phyloP scores from a whole-genome alignment of 2,329 filamentous ascomycete genomes.

The Colletotrichum phormii region DNA sequence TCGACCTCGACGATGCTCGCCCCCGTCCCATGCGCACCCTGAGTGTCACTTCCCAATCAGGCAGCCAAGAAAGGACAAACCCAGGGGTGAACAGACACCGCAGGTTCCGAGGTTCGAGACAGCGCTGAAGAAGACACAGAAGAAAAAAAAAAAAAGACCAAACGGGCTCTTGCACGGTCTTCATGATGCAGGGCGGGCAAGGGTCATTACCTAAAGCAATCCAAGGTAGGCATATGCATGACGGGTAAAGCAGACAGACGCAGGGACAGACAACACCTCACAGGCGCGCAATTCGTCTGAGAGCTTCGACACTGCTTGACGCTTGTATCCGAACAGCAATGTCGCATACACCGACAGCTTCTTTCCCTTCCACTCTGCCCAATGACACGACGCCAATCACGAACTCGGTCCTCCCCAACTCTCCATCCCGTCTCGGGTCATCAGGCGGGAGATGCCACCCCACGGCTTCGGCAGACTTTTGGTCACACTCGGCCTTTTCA shows the following conservation, averaged over 20 bases:
- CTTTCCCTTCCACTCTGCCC: slow-evolving; percentile 2
- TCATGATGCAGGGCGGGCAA: neutral
- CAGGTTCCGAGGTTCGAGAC: slow-evolving; percentile 14
- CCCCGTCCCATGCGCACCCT: neutral
- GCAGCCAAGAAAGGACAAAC: neutral
- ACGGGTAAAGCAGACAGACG: neutral
- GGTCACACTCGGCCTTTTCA: neutral
- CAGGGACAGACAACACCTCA: neutral
- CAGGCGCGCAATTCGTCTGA: neutral
- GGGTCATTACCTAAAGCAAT: slow-evolving; percentile 1
- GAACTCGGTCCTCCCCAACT: neutral
- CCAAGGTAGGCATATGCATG: neutral
- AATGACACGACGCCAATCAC: neutral
- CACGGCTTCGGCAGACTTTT: slow-evolving; percentile 24
- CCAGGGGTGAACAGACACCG: neutral
- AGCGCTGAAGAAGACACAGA: neutral
- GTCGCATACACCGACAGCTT: neutral
- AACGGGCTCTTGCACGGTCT: neutral
- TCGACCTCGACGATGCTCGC: neutral
- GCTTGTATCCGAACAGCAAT: neutral
- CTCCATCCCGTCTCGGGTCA: neutral
- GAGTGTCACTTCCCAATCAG: slow-evolving; percentile 12
- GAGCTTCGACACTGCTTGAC: neutral
- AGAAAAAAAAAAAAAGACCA: neutral
- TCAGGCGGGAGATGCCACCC: neutral